These are phyloP conservation scores for Capronia epimyces DNA, from an alignment of 2,329 filamentous ascomycete genomes.

Conservation along the genomic window DNA sequence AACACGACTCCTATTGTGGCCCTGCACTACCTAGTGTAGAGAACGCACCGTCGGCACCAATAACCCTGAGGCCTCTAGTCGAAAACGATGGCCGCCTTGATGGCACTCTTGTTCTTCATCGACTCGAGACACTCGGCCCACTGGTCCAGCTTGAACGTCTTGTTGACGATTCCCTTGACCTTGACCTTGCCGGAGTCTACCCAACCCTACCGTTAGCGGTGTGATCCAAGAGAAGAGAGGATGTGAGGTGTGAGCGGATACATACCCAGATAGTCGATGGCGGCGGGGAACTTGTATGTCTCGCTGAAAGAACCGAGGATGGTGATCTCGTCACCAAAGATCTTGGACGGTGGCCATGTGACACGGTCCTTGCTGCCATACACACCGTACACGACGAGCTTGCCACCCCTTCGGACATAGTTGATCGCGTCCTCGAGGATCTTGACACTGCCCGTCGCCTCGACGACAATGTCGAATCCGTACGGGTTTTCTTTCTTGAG, in stretches of 20 bases:
- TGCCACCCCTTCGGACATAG: constrained; percentile 66
- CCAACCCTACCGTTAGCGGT: constrained; percentile 6
- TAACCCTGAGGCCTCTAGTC: constrained; percentile 37
- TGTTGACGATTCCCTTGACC: constrained; percentile 65
- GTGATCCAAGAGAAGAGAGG: constrained; percentile 1
- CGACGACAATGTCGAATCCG: constrained; percentile 67
- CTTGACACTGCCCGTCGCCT: constrained; percentile 64
- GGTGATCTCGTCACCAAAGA: constrained; percentile 63
- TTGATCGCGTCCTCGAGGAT: constrained; percentile 67
- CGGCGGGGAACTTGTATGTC: constrained; percentile 64
- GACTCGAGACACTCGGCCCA: constrained; percentile 65
- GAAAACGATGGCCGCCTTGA: constrained; percentile 69
- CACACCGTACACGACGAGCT: constrained; percentile 66
- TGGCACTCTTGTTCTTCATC: constrained; percentile 66
- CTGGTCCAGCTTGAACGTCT: constrained; percentile 66
- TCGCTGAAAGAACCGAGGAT: constrained; percentile 69
- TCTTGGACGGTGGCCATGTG: constrained; percentile 65
- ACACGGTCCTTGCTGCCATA: constrained; percentile 60
- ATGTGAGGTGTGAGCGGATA: constrained; percentile 6
- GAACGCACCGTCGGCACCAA: no score
- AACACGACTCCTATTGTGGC: no score
- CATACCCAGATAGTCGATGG: constrained; percentile 47
- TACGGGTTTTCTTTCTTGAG: constrained; percentile 62
- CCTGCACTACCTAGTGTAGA: no score
- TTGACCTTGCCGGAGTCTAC: constrained; percentile 39